Conservation (phyloP, 768 basidiomycete species). For the Mrakia blollopis region DNA sequence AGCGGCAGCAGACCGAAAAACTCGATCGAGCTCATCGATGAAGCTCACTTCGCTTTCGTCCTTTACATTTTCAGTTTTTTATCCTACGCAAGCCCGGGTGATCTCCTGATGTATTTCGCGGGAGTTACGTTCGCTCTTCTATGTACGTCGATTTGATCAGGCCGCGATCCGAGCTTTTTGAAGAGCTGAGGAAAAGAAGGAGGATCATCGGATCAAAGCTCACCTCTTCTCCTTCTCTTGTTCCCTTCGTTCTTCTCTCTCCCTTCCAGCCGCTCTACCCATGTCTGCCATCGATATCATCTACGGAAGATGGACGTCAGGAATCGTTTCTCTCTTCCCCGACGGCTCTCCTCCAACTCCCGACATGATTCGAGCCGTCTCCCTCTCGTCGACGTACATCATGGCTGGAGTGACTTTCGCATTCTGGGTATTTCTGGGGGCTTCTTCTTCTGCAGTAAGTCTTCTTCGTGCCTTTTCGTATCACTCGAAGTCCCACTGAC, state of each 20-base stretch:
- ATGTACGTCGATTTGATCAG: too few relatives aligned
- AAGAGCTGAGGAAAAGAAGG: too few relatives aligned
- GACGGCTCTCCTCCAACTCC: background rate
- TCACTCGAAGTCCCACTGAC: background rate
- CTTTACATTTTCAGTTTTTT: too few relatives aligned
- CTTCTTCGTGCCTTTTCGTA: too few relatives aligned
- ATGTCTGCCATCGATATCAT: slow-evolving; percentile 19
- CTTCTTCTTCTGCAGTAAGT: slow-evolving; percentile 21
- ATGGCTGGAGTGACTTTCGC: background rate
- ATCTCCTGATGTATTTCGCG: too few relatives aligned
- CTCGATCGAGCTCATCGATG: background rate
- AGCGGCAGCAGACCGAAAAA: too few relatives aligned
- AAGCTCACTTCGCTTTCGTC: background rate
- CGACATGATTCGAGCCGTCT: background rate
- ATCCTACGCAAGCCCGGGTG: too few relatives aligned
- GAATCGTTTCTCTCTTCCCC: background rate
- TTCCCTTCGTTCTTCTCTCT: background rate
- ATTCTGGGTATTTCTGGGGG: slow-evolving; percentile 10
- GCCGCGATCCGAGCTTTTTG: too few relatives aligned
- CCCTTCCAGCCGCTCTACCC: slow-evolving; percentile 4
- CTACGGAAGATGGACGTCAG: slow-evolving; percentile 25
- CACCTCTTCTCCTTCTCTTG: background rate
- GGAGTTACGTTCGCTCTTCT: too few relatives aligned
- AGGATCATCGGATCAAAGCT: background rate
- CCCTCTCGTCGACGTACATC: background rate